Conservation (phyloP, 2,329 filamentous ascomycete species). For the Chrysoporthe cubensis region DNA sequence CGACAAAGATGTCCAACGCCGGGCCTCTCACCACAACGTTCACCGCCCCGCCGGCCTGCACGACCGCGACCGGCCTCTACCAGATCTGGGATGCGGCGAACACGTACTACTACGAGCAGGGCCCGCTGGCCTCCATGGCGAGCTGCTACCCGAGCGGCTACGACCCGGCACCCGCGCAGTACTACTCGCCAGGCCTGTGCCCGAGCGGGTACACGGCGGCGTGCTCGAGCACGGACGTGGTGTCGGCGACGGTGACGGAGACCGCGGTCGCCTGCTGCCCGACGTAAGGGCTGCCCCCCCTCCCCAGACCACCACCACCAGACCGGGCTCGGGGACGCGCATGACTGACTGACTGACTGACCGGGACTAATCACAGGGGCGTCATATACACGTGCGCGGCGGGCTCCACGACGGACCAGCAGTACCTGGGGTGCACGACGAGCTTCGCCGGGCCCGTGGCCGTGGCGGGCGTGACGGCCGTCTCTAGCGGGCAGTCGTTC, state of each 20-base stretch:
- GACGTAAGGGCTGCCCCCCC: constrained; percentile 28
- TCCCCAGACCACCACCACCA: neutral
- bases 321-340: too few relatives aligned
- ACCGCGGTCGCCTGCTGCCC: constrained; percentile 37
- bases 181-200: constrained; percentile 37
- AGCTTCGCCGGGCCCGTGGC: constrained; percentile 29
- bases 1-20: constrained; percentile 27
- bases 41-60: constrained; percentile 34
- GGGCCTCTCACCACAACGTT: constrained; percentile 38
- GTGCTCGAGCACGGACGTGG: constrained; percentile 32
- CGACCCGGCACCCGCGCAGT: constrained; percentile 32
- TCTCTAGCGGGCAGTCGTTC: constrained; percentile 29
- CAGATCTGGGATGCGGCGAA: constrained; percentile 31
- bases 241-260: constrained; percentile 31
- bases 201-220: constrained; percentile 36
- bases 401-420: neutral
- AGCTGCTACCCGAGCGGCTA: constrained; percentile 35
- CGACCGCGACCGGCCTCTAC: constrained; percentile 33
- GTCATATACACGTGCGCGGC: constrained; percentile 33
- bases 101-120: constrained; percentile 33
- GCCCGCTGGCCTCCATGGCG: constrained; percentile 33
- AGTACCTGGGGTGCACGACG: constrained; percentile 33
- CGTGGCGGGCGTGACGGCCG: constrained; percentile 30
- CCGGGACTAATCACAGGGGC: constrained; percentile 7
- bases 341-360: neutral